Base-by-base conservation (phyloP, 345 rosid species). In the Eucalyptus regnans region DNA sequence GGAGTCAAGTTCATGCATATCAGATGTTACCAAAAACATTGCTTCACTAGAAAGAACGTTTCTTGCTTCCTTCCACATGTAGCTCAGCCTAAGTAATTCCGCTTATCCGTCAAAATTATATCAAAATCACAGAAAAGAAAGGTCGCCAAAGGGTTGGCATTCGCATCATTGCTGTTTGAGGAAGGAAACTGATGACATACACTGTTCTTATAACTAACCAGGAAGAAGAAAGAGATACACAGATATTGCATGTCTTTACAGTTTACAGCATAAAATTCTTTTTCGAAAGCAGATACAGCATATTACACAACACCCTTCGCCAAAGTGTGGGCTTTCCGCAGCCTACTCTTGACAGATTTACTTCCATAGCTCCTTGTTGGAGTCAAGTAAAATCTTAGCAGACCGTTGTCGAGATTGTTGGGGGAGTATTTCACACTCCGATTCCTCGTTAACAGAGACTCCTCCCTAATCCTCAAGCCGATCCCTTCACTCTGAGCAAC, bases 351-450 rank as follows among this genome's bases (percentile, higher is more conserved):
- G 54, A 84, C 87, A 44, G 71, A 86, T 71, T 88, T 88, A 80
- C 56, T 88, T 76, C 88, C 88, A n/a, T 44, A 68, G 86, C 86
- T 88, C 88, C 89, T 88, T 14, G 76, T 66, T 7, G 91, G 91
- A 43, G 91, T 71, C 91, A 90, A 68, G 88, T 90, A 86, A 71
- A 90, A 90, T 56, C 91, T 58, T 29, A 90, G 91, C 58, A 88
- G 86, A 29, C 91, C 89, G 9, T 68, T 88, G 86, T 90, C 91
- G 7, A 68, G 44, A 68, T 86, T 90, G 91, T 58, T 88, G 5
- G 91, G 87, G 60, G 87, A 83, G 25, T 84, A 54, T 50, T 85
- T 64, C 68, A 68, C 60, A 15, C 79, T 90, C 88, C 64, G 86
- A 86, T 71, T 88, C 81, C 89, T 86, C 44, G 49, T 83, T 76